These are phyloP conservation scores for Fraxinus dipetala DNA, from an alignment of 305 asterid genomes.

Conservation along the genomic window DNA sequence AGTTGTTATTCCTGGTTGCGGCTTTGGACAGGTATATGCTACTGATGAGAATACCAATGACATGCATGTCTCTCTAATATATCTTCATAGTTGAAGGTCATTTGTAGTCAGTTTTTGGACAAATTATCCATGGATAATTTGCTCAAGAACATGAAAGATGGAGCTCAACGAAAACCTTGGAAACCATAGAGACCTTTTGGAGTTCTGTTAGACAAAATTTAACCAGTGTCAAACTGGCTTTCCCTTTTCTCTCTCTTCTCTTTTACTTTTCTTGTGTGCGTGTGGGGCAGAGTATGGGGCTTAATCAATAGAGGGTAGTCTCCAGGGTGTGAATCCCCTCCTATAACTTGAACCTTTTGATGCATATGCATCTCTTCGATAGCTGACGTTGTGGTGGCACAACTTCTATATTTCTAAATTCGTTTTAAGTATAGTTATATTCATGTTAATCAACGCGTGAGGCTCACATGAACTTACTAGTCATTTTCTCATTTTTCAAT, in stretches of 20 bases:
- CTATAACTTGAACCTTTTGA: not conserved
- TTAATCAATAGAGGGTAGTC: not conserved
- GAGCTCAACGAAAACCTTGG: no score
- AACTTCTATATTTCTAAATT: not conserved
- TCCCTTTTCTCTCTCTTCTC: not conserved
- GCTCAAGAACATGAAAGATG: not conserved
- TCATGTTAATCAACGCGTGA: not conserved
- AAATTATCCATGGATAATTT: not conserved
- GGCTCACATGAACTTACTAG: not conserved
- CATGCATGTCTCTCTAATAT: not conserved
- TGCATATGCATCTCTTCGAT: not conserved
- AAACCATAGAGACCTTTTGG: no score
- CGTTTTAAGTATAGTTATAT: not conserved
- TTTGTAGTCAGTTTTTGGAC: not conserved
- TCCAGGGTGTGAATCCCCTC: not conserved
- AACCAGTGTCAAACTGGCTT: not conserved
- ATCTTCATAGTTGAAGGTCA: not conserved
- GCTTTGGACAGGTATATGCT: constrained; percentile 82
- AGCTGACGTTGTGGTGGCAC: not conserved
- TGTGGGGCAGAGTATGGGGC: not conserved
- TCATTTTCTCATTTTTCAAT: not conserved
- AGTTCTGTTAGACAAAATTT: not conserved
- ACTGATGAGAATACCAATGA: not conserved
- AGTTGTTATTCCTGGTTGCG: constrained; percentile 95
- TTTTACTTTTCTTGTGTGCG: not conserved